A percentile compares a stretch with the other conserved stretches of the same genome.
These are phyloP conservation scores for Naganishia liquefaciens DNA, from an alignment of 1,284 basidiomycete genomes.

Conservation along the genomic window DNA sequence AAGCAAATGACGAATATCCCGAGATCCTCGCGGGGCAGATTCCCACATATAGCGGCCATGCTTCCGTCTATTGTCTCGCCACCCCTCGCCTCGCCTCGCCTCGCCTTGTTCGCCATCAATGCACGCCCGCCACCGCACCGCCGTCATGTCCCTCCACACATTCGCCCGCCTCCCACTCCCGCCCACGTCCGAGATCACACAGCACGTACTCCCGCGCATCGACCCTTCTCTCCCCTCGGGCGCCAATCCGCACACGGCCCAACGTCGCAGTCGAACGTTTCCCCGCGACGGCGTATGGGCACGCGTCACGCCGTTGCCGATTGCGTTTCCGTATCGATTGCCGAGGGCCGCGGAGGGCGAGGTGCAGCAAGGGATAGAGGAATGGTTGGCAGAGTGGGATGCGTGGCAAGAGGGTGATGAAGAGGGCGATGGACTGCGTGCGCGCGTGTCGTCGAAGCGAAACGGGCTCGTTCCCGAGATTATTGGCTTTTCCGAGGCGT, in stretches of 20 bases:
- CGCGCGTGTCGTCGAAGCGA: slow-evolving; percentile 35
- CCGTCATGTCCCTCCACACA: slow-evolving; percentile 3
- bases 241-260: slow-evolving; percentile 46
- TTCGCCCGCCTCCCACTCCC: slow-evolving; percentile 39
- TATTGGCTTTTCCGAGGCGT: slow-evolving; percentile 65
- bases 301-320: slow-evolving; percentile 76
- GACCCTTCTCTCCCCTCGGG: slow-evolving; percentile 6
- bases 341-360: slow-evolving; percentile 56
- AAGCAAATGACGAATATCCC: too few relatives aligned
- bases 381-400: slow-evolving; percentile 60
- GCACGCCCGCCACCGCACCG: slow-evolving; percentile 7
- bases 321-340: slow-evolving; percentile 82
- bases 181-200: slow-evolving; percentile 37
- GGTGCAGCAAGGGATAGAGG: slow-evolving; percentile 64
- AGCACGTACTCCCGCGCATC: slow-evolving; percentile 19
- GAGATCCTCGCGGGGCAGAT: too few relatives aligned
- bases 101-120: not conserved
- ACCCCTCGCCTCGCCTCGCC: not conserved
- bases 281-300: slow-evolving; percentile 66
- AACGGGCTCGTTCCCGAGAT: slow-evolving; percentile 58
- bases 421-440: slow-evolving; percentile 47
- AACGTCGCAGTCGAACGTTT: slow-evolving; percentile 39
- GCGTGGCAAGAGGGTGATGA: slow-evolving; percentile 50
- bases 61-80: too few relatives aligned
- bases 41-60: too few relatives aligned